Percentiles rank a stretch among this genome's conserved stretches.
These are phyloP conservation scores for Exophiala viscosa DNA, from an alignment of 2,329 filamentous ascomycete genomes.

Conservation along the genomic window DNA sequence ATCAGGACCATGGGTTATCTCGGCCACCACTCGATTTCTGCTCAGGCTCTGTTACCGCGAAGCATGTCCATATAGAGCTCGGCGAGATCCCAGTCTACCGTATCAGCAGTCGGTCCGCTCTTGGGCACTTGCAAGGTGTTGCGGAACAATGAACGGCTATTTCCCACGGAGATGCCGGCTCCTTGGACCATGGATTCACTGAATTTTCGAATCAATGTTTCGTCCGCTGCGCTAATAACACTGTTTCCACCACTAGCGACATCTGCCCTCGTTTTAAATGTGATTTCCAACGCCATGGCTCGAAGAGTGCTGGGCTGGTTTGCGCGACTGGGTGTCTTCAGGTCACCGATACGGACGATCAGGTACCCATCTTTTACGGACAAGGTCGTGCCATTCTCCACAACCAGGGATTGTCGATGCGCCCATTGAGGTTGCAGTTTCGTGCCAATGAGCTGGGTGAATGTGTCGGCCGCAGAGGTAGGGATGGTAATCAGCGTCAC, in stretches of 20 bases:
- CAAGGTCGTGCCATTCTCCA: conserved; percentile 25
- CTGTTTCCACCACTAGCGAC: background rate
- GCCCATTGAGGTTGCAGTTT: conserved; percentile 28
- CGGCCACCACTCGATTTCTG: too few relatives aligned
- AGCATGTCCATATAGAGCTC: conserved; percentile 24
- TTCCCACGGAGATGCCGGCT: conserved; percentile 13
- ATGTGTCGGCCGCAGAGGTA: conserved; percentile 17
- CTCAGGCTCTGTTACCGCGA: conserved; percentile 11
- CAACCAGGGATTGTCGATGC: conserved; percentile 21
- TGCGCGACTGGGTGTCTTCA: conserved; percentile 19
- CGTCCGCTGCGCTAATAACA: conserved; percentile 14
- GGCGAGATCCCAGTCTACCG: conserved; percentile 19
- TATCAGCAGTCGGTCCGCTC: background rate
- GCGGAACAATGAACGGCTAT: conserved; percentile 13
- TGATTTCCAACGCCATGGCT: conserved; percentile 23
- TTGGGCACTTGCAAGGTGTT: conserved; percentile 8
- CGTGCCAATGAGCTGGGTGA: conserved; percentile 24
- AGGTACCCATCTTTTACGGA: conserved; percentile 17
- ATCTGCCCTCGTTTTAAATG: conserved; percentile 3
- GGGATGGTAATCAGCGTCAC: conserved; percentile 24
- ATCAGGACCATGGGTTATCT: too few relatives aligned
- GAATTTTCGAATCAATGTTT: conserved; percentile 17
- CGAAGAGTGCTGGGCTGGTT: conserved; percentile 20
- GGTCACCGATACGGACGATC: conserved; percentile 26
- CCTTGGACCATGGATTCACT: conserved; percentile 20